Base-by-base conservation (phyloP, 1,284 basidiomycete species). In the Caloboletus firmus region DNA sequence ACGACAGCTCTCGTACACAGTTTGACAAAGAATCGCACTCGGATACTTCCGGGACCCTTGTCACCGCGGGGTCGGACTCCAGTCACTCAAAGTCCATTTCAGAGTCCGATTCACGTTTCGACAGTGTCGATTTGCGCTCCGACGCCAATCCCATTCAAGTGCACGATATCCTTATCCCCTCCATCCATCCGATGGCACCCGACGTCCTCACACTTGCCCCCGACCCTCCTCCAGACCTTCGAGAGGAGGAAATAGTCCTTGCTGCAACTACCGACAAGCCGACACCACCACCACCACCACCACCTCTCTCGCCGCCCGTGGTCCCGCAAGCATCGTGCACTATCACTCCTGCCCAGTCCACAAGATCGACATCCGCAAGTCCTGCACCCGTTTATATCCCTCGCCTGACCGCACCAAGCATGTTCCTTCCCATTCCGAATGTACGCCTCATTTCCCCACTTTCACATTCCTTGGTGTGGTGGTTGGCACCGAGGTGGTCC, bases 381-480 rank as follows among this genome's bases (percentile, higher is more conserved):
- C 55, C 62, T 8, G 52, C 61, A 10, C 66, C 68, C 41, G 62
- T 87, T 30, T 84, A 83, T 66, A 71, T 82, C 32, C 82, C 82
- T 11, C 70, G 66, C 10, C 80, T 91, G 34, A 77, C 83, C 44
- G 69, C 81, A 24, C 82, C 88, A 26, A 84, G 83, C 39, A 87
- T 91, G 83, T 92, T 92, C 67, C 74, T 91, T 44, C 90, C 89
- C 12, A 86, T 91, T 36, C 89, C 89, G 46, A 89, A 89, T 74
- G 89, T 91, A 79, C 79, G 76, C 74, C 69, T 73, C 57, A 31
- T 58, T 70, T 65, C 45, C 50, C 74, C 69, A 17, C 59, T 79
- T 66, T 73, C 71, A 32, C 70, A 74, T 66, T 64, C 68, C 49
- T 73, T 87, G 43, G 77, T 78, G 17, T 85, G 82, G 82, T 86